Conservation (phyloP, 2,329 filamentous ascomycete genomes). For the Aspergillus unguis region DNA sequence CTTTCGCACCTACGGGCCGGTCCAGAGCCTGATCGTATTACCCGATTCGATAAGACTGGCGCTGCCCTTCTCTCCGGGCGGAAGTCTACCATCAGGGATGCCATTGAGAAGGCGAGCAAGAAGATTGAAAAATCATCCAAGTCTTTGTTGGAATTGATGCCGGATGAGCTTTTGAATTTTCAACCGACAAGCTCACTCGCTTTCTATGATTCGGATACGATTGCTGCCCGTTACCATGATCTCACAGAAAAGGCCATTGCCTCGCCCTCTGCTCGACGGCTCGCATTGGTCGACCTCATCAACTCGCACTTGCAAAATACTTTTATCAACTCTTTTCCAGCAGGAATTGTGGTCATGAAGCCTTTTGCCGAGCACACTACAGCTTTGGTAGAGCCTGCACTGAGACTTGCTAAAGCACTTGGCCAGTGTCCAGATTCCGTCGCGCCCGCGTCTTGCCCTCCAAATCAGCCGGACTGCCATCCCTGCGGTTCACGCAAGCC, state of each 20-base stretch:
- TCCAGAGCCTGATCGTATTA: slow-evolving; percentile 68
- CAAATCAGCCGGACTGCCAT: slow-evolving; percentile 70
- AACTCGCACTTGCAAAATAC: slow-evolving; percentile 79
- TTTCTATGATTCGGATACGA: slow-evolving; percentile 65
- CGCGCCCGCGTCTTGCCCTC: slow-evolving; percentile 74
- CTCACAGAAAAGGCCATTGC: slow-evolving; percentile 62
- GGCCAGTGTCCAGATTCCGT: slow-evolving; percentile 71
- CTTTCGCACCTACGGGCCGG: slow-evolving; percentile 71
- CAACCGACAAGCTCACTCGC: slow-evolving; percentile 70
- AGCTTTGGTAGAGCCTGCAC: slow-evolving; percentile 65
- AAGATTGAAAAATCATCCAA: slow-evolving; percentile 57
- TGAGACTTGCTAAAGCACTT: slow-evolving; percentile 71
- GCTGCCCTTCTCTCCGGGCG: slow-evolving; percentile 71
- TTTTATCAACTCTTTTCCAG: slow-evolving; percentile 75
- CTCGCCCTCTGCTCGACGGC: slow-evolving; percentile 59
- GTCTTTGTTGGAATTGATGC: slow-evolving; percentile 61
- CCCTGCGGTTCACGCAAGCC: slow-evolving; percentile 66
- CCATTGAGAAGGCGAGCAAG: slow-evolving; percentile 44
- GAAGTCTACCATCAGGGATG: slow-evolving; percentile 45
- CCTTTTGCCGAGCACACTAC: slow-evolving; percentile 74
- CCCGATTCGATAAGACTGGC: slow-evolving; percentile 66
- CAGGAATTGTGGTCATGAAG: slow-evolving; percentile 77
- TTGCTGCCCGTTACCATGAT: slow-evolving; percentile 64
- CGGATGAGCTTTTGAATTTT: slow-evolving; percentile 59
- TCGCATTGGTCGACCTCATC: slow-evolving; percentile 69